A percentile compares a stretch with the other conserved stretches of the same genome.
Evolutionary conservation across 768 basidiomycete genomes (phyloP).

Genomic region (Brasilioporus rufonigricans): DNA sequence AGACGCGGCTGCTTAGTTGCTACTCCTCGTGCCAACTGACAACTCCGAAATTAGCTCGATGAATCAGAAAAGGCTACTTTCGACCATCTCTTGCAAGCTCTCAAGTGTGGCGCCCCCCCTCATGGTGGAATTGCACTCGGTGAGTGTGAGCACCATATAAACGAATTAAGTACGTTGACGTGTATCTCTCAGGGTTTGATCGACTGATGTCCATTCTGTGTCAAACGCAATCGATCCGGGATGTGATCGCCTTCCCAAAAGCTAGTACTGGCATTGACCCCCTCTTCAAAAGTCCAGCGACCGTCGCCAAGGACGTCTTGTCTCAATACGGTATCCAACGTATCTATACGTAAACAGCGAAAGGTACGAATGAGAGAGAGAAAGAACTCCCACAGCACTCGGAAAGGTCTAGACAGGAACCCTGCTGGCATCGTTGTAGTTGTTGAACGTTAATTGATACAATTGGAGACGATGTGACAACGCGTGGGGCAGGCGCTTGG

Average conservation of each 20-base stretch:
- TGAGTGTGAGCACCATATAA: constrained; percentile 32
- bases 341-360: constrained; percentile 10
- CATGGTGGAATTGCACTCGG: constrained; percentile 95
- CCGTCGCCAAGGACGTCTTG: constrained; percentile 49
- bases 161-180: constrained; percentile 5
- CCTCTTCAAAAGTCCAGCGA: constrained; percentile 85
- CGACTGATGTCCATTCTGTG: constrained; percentile 90
- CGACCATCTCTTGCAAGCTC: constrained; percentile 80
- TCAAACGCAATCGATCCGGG: constrained; percentile 82
- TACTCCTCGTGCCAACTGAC: constrained; percentile 12
- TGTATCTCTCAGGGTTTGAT: constrained; percentile 70
- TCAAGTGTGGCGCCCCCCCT: constrained; percentile 89
- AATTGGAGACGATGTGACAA: neutral
- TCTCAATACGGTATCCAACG: constrained; percentile 62
- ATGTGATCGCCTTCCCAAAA: constrained; percentile 98
- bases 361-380: neutral
- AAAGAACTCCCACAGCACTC: neutral
- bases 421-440: constrained; percentile 1
- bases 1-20: constrained; percentile 16
- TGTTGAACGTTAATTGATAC: no score
- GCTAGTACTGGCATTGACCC: constrained; percentile 79
- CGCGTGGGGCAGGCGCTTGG: neutral
- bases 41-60: constrained; percentile 52
- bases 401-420: neutral
- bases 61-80: constrained; percentile 74